Conservation (phyloP, 495 filamentous ascomycete species). For the Lentithecium fluviatile region DNA sequence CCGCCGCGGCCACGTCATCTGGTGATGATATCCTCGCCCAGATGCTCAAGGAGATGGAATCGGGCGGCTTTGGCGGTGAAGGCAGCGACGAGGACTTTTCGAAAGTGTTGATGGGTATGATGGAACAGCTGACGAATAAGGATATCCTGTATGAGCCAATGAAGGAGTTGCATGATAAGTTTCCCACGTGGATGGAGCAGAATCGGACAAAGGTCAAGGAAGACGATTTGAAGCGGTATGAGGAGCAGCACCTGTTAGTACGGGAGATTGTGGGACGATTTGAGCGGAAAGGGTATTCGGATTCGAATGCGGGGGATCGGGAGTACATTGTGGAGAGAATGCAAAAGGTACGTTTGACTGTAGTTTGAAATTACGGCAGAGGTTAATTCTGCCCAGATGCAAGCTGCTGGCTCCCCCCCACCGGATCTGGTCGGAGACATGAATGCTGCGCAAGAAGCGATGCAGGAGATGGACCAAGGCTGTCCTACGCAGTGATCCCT, state of each 20-base stretch:
- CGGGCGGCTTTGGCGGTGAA: constrained; percentile 53
- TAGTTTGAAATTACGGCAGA: background rate
- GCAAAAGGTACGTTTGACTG: constrained; percentile 71
- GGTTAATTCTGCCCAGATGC: constrained; percentile 64
- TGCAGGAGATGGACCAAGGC: constrained; percentile 66
- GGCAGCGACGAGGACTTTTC: constrained; percentile 82
- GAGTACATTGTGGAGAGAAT: constrained; percentile 95
- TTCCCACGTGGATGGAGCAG: constrained; percentile 80
- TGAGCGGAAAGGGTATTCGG: constrained; percentile 72
- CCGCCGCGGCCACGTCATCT: constrained; percentile 67
- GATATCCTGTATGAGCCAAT: constrained; percentile 98
- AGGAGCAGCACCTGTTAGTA: constrained; percentile 78
- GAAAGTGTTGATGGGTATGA: constrained; percentile 93
- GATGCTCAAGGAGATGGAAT: constrained; percentile 80
- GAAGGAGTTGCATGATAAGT: constrained; percentile 93
- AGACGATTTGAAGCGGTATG: constrained; percentile 76
- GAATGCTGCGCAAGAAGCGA: constrained; percentile 69
- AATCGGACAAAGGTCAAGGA: constrained; percentile 61
- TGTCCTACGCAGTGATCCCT: constrained; percentile 66
- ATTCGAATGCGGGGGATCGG: constrained; percentile 75
- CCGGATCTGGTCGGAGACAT: constrained; percentile 87
- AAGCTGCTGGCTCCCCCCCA: constrained; percentile 87
- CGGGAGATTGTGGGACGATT: constrained; percentile 85
- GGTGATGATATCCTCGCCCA: constrained; percentile 79
- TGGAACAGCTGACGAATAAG: constrained; percentile 97